phyloP scores from a whole-genome alignment of 345 rosid genomes.

The Melastoma malabathricum region DNA sequence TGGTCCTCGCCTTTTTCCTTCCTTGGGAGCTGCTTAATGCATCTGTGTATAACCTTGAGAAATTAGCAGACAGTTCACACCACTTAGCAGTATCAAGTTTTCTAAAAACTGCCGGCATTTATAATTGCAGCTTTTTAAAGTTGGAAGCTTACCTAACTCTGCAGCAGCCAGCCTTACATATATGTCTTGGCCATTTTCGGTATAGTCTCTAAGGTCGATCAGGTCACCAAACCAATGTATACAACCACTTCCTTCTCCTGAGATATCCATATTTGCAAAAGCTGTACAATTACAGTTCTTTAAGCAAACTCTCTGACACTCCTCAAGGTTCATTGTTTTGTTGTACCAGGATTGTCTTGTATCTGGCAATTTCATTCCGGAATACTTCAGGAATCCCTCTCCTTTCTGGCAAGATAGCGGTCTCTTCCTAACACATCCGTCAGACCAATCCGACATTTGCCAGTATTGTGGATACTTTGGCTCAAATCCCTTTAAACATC shows the following conservation, averaged over 20 bases:
- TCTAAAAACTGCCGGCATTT: no score
- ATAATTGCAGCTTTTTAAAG: no score
- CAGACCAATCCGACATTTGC: slow-evolving; percentile 27
- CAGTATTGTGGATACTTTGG: slow-evolving; percentile 27
- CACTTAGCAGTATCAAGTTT: no score
- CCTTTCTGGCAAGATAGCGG: slow-evolving; percentile 14
- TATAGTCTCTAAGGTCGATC: slow-evolving; percentile 20
- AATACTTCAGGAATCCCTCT: slow-evolving; percentile 21
- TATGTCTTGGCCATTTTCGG: slow-evolving; percentile 20
- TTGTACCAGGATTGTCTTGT: slow-evolving; percentile 14
- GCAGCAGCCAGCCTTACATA: slow-evolving; percentile 29
- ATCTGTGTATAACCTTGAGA: not conserved
- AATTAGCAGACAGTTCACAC: no score
- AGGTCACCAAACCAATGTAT: slow-evolving; percentile 34
- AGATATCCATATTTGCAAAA: slow-evolving; percentile 24
- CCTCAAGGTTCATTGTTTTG: slow-evolving; percentile 15
- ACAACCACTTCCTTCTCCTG: slow-evolving; percentile 34
- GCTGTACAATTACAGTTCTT: slow-evolving; percentile 40
- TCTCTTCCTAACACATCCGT: slow-evolving; percentile 34
- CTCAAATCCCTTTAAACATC: slow-evolving; percentile 27
- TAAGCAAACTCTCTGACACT: slow-evolving; percentile 16
- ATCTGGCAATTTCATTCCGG: slow-evolving; percentile 32
- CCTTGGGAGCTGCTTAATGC: slow-evolving; percentile 5
- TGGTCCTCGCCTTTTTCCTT: slow-evolving; percentile 6
- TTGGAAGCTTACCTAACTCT: slow-evolving; percentile 12